Percentiles rank a stretch among this genome's conserved stretches.
Conservation (phyloP, 257 asterid genomes). For the Solanum arcanum region DNA sequence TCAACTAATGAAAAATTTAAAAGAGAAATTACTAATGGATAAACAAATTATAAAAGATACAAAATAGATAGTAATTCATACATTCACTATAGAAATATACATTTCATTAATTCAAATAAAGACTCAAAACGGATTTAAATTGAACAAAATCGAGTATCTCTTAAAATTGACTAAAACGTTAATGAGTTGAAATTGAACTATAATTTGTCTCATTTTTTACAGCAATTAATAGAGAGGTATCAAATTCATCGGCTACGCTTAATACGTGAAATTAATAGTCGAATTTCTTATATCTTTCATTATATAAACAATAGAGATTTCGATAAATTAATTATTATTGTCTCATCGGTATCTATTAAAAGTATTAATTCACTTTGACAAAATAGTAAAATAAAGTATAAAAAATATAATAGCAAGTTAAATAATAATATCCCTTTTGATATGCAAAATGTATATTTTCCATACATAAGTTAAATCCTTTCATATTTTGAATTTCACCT, state of each 20-base stretch:
- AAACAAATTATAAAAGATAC: too few species aligned
- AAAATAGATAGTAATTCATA: too few species aligned
- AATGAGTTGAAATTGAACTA: too few species aligned
- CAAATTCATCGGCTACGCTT: background rate
- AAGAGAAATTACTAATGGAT: too few species aligned
- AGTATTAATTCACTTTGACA: background rate
- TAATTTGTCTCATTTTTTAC: too few species aligned
- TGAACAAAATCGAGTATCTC: accelerated
- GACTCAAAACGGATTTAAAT: too few species aligned
- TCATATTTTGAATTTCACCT: background rate
- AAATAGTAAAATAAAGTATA: background rate
- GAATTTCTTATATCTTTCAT: background rate
- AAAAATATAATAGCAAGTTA: background rate
- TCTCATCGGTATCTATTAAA: background rate
- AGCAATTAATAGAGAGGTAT: background rate
- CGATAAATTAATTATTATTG: background rate
- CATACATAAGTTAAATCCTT: background rate
- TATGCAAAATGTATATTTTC: background rate
- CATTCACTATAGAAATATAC: too few species aligned
- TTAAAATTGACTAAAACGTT: too few species aligned
- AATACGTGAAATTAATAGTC: background rate
- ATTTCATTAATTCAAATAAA: too few species aligned
- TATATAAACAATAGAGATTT: background rate
- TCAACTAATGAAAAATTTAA: too few species aligned
- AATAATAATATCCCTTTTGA: background rate